These are phyloP conservation scores for Conticribra guillardii DNA, from an alignment of 108 stramenopile genomes.

Conservation along the genomic window DNA sequence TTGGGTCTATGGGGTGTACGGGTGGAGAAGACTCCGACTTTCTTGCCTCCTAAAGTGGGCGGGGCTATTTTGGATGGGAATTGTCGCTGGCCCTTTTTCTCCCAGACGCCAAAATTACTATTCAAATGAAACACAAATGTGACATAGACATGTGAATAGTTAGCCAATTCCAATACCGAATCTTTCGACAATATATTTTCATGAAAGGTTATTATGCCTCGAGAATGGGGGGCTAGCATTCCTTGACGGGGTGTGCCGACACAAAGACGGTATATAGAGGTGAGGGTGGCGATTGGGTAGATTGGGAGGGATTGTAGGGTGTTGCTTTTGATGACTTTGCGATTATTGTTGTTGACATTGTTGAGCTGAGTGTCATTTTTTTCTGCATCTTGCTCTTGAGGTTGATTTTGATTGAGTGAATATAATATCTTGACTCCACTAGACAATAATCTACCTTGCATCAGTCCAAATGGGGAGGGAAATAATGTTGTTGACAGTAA, in stretches of 20 bases:
- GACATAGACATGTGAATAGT: slow-evolving; percentile 93
- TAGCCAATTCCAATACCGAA: slow-evolving; percentile 70
- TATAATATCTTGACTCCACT: too few relatives aligned
- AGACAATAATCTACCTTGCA: too few relatives aligned
- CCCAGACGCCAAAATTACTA: slow-evolving; percentile 63
- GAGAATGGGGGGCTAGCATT: slow-evolving; percentile 75
- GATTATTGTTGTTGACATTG: neutral
- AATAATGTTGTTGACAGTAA: too few relatives aligned
- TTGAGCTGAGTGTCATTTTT: neutral
- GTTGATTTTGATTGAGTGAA: too few relatives aligned
- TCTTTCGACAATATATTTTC: slow-evolving; percentile 43
- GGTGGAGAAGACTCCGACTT: slow-evolving; percentile 94
- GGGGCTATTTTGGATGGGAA: slow-evolving; percentile 87
- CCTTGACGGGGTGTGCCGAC: slow-evolving; percentile 94
- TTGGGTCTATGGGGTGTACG: slow-evolving; percentile 97
- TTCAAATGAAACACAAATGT: slow-evolving; percentile 98
- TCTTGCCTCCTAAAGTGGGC: slow-evolving; percentile 84
- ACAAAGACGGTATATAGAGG: slow-evolving; percentile 80
- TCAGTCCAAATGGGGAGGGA: too few relatives aligned
- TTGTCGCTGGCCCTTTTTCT: slow-evolving; percentile 29
- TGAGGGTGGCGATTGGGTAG: slow-evolving; percentile 72
- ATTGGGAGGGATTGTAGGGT: slow-evolving; percentile 7
- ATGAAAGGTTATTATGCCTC: slow-evolving; percentile 68
- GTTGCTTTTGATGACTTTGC: neutral
- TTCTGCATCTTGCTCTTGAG: neutral